These are phyloP conservation scores for Geum urbanum DNA, from an alignment of 306 rosid genomes.

Conservation along the genomic window DNA sequence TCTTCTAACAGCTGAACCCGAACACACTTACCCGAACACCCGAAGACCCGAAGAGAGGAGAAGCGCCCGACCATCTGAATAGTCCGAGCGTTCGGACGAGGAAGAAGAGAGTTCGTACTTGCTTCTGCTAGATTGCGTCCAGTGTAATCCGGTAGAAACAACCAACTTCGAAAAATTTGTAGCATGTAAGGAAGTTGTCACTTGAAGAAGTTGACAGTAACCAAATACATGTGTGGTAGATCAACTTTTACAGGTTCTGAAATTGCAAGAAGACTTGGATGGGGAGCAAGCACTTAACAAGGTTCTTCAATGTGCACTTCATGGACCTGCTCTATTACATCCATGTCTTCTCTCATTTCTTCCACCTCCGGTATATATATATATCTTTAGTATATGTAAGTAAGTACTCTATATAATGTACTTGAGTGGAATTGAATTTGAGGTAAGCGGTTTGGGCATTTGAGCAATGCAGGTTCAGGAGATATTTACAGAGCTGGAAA, in stretches of 20 bases:
- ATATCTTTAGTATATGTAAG: too few relatives aligned
- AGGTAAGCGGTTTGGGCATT: not conserved
- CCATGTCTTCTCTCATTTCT: conserved; percentile 40
- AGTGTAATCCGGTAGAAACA: too few relatives aligned
- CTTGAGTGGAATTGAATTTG: not conserved
- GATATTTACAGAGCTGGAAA: conserved; percentile 60
- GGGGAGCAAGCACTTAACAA: conserved; percentile 55
- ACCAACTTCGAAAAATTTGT: not conserved
- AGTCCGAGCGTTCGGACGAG: too few relatives aligned
- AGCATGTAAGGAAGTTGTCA: not conserved
- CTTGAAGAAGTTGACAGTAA: not conserved
- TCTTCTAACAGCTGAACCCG: too few relatives aligned
- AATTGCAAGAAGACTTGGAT: conserved; percentile 53
- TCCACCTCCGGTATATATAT: conserved; percentile 81
- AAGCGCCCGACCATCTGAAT: too few relatives aligned
- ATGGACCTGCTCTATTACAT: conserved; percentile 52
- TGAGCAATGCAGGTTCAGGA: conserved; percentile 45
- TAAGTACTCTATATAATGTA: conserved; percentile 6
- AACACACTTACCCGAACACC: too few relatives aligned
- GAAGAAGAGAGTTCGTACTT: too few relatives aligned
- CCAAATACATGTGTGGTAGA: not conserved
- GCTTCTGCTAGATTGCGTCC: too few relatives aligned
- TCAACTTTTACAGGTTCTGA: conserved; percentile 45
- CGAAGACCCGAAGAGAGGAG: too few relatives aligned
- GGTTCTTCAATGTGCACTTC: conserved; percentile 58